Conservation (phyloP, 2,329 filamentous ascomycete genomes). For the Fusarium temperatum region DNA sequence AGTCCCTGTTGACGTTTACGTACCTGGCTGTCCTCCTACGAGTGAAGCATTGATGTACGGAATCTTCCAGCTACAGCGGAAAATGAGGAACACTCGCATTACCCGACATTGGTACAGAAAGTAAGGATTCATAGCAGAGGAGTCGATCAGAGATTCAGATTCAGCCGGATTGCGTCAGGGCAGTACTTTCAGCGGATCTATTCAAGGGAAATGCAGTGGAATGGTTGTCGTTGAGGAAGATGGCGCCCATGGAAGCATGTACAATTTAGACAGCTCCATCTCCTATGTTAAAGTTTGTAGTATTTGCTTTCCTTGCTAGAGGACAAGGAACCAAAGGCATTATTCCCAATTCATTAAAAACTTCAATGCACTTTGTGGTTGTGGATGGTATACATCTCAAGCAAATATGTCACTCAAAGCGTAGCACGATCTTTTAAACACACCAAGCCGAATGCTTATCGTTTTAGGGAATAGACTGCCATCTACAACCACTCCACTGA, state of each 20-base stretch:
- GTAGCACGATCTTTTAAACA: neutral
- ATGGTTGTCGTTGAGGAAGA: neutral
- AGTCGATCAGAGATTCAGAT: neutral
- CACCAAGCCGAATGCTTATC: neutral
- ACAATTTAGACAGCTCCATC: neutral
- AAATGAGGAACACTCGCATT: conserved; percentile 71
- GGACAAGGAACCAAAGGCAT: neutral
- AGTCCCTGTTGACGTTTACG: conserved; percentile 82
- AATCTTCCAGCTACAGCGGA: conserved; percentile 80
- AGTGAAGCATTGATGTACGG: conserved; percentile 72
- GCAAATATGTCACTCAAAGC: neutral
- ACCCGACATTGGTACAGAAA: conserved; percentile 68
- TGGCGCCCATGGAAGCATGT: neutral
- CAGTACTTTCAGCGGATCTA: neutral
- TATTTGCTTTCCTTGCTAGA: neutral
- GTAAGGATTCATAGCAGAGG: conserved; percentile 45
- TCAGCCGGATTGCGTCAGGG: neutral
- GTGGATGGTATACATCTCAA: neutral
- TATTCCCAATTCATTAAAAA: neutral
- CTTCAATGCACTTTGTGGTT: neutral
- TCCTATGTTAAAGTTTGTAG: conserved; percentile 8
- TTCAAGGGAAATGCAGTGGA: neutral
- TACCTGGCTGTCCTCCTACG: conserved; percentile 76
- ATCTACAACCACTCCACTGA: neutral
- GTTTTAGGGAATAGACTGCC: neutral